Conservation (phyloP, 1,139 yeast species). For the Candida frijolesensis region DNA sequence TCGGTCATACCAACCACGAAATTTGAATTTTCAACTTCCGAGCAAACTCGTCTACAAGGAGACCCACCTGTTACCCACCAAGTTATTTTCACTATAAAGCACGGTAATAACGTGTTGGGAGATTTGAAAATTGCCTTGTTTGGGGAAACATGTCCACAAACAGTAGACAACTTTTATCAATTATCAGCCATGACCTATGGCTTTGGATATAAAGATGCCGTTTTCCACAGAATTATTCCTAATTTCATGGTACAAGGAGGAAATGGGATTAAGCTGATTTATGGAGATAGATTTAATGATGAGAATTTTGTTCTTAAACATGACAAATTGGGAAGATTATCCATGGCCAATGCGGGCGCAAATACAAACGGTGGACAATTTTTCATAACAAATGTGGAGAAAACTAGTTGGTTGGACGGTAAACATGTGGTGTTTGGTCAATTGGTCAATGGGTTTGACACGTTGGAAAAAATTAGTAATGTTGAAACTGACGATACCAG, state of each 20-base stretch:
- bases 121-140: conserved; percentile 26
- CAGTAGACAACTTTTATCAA: conserved; percentile 40
- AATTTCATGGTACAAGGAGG: conserved; percentile 46
- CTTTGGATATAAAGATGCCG: conserved; percentile 34
- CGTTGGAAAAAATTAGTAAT: conserved; percentile 38
- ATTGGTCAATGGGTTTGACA: conserved; percentile 45
- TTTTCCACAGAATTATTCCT: conserved; percentile 41
- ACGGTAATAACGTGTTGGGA: conserved; percentile 23
- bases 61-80: conserved; percentile 35
- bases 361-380: conserved; percentile 47
- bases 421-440: conserved; percentile 61
- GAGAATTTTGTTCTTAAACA: conserved; percentile 40
- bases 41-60: conserved; percentile 17
- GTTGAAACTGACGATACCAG: conserved; percentile 39
- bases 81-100: conserved; percentile 24
- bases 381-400: conserved; percentile 36
- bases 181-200: conserved; percentile 36
- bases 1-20: conserved; percentile 10
- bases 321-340: conserved; percentile 39
- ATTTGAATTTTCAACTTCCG: conserved; percentile 13
- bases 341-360: conserved; percentile 47
- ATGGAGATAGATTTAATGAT: conserved; percentile 35
- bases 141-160: conserved; percentile 37
- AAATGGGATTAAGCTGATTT: conserved; percentile 36
- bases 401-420: conserved; percentile 48